A percentile compares a stretch with the other conserved stretches of the same genome.
Evolutionary conservation across 2,329 filamentous ascomycete genomes (phyloP).

Genomic region (Huntiella omanensis): DNA sequence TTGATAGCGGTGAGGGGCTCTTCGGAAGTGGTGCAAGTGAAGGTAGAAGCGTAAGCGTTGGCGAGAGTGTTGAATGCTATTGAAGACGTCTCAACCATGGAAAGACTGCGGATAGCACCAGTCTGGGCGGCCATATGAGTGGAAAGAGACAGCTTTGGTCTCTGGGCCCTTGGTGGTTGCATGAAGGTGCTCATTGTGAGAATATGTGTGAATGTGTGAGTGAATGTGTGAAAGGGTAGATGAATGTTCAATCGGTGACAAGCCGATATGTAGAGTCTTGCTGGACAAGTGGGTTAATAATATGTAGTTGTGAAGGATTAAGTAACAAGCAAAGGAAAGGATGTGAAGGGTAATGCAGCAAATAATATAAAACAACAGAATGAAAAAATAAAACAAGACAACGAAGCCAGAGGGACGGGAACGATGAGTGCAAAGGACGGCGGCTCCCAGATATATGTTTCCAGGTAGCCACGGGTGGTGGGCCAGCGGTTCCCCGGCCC

Average conservation of each 20-base stretch:
- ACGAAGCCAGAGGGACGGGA: neutral
- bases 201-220: neutral
- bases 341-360: neutral
- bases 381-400: neutral
- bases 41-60: conserved; percentile 32
- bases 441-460: conserved; percentile 3
- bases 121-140: conserved; percentile 20
- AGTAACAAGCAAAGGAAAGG: neutral
- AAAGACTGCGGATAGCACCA: conserved; percentile 22
- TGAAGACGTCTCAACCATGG: conserved; percentile 34
- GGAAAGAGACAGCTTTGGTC: conserved; percentile 21
- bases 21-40: neutral
- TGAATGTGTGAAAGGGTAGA: neutral
- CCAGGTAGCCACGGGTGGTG: no score
- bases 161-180: conserved; percentile 4
- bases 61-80: conserved; percentile 49
- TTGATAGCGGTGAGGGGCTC: conserved; percentile 8
- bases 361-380: neutral
- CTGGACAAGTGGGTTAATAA: neutral
- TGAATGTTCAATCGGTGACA: neutral
- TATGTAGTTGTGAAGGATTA: neutral
- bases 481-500: neutral
- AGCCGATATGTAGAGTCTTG: neutral
- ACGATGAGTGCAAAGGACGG: neutral
- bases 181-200: conserved; percentile 7